phyloP scores from a whole-genome alignment of 1,284 basidiomycete genomes.

The Meripilus lineatus region DNA sequence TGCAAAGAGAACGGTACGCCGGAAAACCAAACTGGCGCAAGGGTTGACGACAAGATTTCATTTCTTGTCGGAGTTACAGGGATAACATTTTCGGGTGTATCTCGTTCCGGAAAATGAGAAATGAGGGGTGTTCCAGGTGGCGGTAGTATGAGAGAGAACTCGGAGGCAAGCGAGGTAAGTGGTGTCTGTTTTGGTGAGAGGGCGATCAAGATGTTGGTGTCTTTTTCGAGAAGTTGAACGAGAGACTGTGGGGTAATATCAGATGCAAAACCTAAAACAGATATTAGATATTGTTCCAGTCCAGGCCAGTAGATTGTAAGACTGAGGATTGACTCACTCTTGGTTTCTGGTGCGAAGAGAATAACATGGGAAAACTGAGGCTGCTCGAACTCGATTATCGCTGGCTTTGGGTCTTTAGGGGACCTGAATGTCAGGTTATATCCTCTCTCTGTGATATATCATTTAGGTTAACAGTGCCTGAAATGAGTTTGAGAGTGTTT shows the following conservation, averaged over 20 bases:
- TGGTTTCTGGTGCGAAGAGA: slow-evolving; percentile 77
- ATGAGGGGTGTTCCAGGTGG: slow-evolving; percentile 69
- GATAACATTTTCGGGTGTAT: slow-evolving; percentile 52
- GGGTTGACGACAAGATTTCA: slow-evolving; percentile 43
- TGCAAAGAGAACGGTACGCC: slow-evolving; percentile 74
- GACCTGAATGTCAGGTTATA: slow-evolving; percentile 81
- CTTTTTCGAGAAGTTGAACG: slow-evolving; percentile 63
- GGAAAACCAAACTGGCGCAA: slow-evolving; percentile 68
- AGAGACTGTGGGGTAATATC: slow-evolving; percentile 85
- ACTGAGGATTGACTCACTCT: slow-evolving; percentile 47
- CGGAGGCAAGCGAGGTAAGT: slow-evolving; percentile 65
- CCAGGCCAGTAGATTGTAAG: neutral
- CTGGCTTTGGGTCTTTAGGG: slow-evolving; percentile 66
- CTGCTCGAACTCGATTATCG: slow-evolving; percentile 66
- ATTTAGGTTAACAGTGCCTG: neutral
- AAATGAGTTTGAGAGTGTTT: slow-evolving; percentile 15
- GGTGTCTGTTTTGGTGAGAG: slow-evolving; percentile 72
- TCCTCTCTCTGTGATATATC: slow-evolving; percentile 52
- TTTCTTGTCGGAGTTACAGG: slow-evolving; percentile 42
- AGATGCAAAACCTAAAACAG: slow-evolving; percentile 52
- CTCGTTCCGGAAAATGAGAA: slow-evolving; percentile 71
- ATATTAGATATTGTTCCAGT: neutral
- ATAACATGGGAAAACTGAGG: slow-evolving; percentile 81
- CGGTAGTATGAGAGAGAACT: slow-evolving; percentile 73
- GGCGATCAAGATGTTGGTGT: slow-evolving; percentile 83